phyloP scores from a whole-genome alignment of 2,329 filamentous ascomycete species.

The Microcera coccophila region DNA sequence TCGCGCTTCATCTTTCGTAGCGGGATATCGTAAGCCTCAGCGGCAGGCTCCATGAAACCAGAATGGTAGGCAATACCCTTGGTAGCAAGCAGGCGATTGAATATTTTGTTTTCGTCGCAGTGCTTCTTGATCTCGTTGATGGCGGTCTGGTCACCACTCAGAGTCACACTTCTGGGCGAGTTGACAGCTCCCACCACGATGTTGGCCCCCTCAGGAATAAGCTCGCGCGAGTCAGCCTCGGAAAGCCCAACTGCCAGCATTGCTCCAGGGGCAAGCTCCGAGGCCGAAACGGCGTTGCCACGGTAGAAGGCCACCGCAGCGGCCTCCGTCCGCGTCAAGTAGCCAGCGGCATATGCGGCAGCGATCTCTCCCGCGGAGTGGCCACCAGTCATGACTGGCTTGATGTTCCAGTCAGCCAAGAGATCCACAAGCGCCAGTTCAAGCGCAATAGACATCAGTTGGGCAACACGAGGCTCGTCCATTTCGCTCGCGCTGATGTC shows the following conservation, averaged over 20 bases:
- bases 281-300: slow-evolving; percentile 40
- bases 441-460: slow-evolving; percentile 43
- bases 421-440: slow-evolving; percentile 46
- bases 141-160: slow-evolving; percentile 45
- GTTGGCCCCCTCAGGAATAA: slow-evolving; percentile 29
- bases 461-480: slow-evolving; percentile 10
- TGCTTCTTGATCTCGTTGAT: slow-evolving; percentile 39
- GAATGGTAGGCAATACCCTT: slow-evolving; percentile 54
- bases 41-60: slow-evolving; percentile 48
- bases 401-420: slow-evolving; percentile 41
- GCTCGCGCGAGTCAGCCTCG: slow-evolving; percentile 38
- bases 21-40: too few species aligned
- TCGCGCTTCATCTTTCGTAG: too few species aligned
- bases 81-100: slow-evolving; percentile 47
- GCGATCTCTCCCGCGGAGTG: slow-evolving; percentile 49
- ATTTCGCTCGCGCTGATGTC: not conserved
- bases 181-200: slow-evolving; percentile 44
- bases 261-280: slow-evolving; percentile 41
- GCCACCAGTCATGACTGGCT: slow-evolving; percentile 38
- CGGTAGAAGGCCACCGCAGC: slow-evolving; percentile 50
- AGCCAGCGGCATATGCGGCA: slow-evolving; percentile 44
- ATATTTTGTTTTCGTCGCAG: slow-evolving; percentile 41
- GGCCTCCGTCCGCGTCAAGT: slow-evolving; percentile 41
- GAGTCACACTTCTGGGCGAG: slow-evolving; percentile 48
- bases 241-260: slow-evolving; percentile 55